phyloP scores from a whole-genome alignment of 78 protist genomes.

The Guillardia theta region DNA sequence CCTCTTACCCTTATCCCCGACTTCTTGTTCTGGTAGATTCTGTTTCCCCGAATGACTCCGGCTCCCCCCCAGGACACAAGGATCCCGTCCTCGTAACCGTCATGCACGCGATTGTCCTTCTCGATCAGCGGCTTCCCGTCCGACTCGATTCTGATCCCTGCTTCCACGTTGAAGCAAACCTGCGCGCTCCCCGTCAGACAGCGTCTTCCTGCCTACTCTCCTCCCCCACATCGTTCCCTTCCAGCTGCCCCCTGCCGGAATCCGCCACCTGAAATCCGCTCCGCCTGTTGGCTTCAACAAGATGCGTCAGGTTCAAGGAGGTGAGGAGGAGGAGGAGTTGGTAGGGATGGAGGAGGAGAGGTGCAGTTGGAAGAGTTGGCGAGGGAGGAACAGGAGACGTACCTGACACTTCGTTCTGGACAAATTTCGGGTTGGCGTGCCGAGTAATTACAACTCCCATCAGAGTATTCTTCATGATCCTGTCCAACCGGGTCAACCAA shows the following conservation, averaged over 20 bases:
- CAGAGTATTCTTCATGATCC: neutral
- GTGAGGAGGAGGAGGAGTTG: neutral
- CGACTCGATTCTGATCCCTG: neutral
- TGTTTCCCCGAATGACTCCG: neutral
- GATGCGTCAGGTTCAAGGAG: neutral
- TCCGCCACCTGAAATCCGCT: no score
- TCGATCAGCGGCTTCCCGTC: neutral
- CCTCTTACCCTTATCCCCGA: neutral
- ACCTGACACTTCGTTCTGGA: neutral
- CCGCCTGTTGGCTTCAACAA: neutral
- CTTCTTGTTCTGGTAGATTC: neutral
- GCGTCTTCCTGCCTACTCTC: neutral
- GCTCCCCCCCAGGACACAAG: neutral
- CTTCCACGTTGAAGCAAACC: neutral
- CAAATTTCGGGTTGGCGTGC: neutral
- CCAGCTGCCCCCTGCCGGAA: no score
- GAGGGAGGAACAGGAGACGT: neutral
- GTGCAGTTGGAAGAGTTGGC: neutral
- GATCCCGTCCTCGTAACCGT: neutral
- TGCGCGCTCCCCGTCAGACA: neutral
- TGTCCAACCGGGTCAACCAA: no score
- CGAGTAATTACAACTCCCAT: neutral
- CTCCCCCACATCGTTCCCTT: no score
- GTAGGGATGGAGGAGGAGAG: neutral
- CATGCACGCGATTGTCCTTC: neutral